phyloP scores from a whole-genome alignment of 345 rosid genomes.

The Sapria himalayana region DNA sequence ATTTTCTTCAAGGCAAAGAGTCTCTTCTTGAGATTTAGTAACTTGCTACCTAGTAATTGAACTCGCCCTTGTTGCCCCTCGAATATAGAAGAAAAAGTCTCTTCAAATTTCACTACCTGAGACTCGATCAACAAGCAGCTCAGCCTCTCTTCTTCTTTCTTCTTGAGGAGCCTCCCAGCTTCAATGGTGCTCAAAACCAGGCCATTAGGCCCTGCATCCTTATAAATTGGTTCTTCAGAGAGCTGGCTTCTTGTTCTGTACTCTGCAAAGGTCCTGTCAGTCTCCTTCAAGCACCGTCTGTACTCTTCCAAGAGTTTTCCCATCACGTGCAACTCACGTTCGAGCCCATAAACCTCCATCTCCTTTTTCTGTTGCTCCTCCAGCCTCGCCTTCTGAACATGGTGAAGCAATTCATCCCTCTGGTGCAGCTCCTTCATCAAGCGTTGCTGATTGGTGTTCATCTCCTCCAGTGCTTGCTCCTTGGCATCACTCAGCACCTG shows the following conservation, averaged over 20 bases:
- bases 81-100: constrained; percentile 15
- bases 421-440: constrained; percentile 30
- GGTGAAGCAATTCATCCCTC: constrained; percentile 24
- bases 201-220: constrained; percentile 63
- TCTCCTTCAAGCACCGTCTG: constrained; percentile 55
- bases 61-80: constrained; percentile 13
- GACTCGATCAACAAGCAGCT: constrained; percentile 15
- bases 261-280: constrained; percentile 33
- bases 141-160: constrained; percentile 51
- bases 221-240: constrained; percentile 46
- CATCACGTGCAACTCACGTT: constrained; percentile 61
- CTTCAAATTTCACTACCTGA: constrained; percentile 34
- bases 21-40: constrained; percentile 20
- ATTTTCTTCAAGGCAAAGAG: no score
- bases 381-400: constrained; percentile 31
- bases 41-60: constrained; percentile 12
- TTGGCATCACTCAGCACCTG: constrained; percentile 25
- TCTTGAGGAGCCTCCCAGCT: constrained; percentile 44
- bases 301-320: constrained; percentile 44
- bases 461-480: constrained; percentile 25
- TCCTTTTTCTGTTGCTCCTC: constrained; percentile 43
- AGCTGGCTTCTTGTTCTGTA: constrained; percentile 32
- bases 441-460: constrained; percentile 29
- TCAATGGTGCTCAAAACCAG: constrained; percentile 49
- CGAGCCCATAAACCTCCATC: constrained; percentile 34